These are phyloP conservation scores for Nakazawaea pomicola DNA, from an alignment of 805 yeast species.

Conservation along the genomic window DNA sequence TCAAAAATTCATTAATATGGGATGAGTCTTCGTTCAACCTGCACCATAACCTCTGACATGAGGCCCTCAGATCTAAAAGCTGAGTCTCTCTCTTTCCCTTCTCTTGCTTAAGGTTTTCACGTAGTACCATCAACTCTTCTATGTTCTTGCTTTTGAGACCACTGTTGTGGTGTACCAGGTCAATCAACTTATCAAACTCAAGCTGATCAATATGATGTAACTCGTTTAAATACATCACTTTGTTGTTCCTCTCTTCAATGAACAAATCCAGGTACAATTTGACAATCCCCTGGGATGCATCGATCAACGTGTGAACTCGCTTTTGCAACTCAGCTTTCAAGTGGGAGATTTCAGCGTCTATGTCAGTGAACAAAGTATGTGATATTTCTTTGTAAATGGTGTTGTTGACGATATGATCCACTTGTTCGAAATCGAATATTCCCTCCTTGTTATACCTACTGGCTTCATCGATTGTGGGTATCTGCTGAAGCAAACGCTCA, in stretches of 20 bases:
- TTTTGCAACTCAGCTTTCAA: constrained; percentile 20
- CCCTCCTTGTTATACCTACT: constrained; percentile 6
- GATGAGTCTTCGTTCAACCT: constrained; percentile 31
- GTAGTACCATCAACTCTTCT: constrained; percentile 14
- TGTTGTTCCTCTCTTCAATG: constrained; percentile 12
- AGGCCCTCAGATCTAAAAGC: constrained; percentile 26
- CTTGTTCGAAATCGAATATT: constrained; percentile 15
- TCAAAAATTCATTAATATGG: constrained; percentile 33
- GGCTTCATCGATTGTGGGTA: constrained; percentile 23
- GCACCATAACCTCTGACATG: constrained; percentile 39
- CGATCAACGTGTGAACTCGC: constrained; percentile 19
- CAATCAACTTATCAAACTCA: constrained; percentile 13
- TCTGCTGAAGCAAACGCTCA: constrained; percentile 15
- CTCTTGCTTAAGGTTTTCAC: constrained; percentile 22
- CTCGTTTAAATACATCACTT: constrained; percentile 8
- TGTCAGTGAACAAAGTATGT: constrained; percentile 19
- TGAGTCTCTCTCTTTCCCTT: constrained; percentile 32
- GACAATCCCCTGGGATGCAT: constrained; percentile 12
- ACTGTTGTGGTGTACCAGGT: constrained; percentile 17
- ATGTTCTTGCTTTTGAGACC: constrained; percentile 19
- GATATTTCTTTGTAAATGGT: constrained; percentile 23
- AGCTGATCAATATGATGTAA: constrained; percentile 11
- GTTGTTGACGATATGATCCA: constrained; percentile 22
- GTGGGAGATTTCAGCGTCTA: constrained; percentile 24
- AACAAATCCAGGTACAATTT: constrained; percentile 5